Base-by-base conservation (phyloP, 371 early-diverging fungal genomes). In the Mortierella sp. region DNA sequence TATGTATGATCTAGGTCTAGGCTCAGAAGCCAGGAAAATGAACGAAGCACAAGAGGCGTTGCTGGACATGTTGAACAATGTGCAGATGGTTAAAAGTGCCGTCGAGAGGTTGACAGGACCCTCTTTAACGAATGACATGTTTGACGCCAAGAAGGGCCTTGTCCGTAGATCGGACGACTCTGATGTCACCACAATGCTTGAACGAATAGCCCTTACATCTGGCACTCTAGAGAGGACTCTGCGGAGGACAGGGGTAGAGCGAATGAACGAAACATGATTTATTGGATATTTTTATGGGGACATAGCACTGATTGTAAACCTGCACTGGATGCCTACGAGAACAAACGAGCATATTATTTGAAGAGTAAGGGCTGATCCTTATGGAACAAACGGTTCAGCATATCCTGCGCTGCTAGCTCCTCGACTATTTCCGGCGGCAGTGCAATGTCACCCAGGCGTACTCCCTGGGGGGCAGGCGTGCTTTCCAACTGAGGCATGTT, bases 371-470 rank as follows among this genome's bases (percentile, higher is more conserved):
- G 57, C 4, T 52, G 61, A 0, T 51, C 27, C 5, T 27, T 17
- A 39, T 64, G 31, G 14, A 72, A 60, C 42, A 72, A 7, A 8
- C 48, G 28, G 11, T 17, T 43, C n/a, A 48, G 6, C 32, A 46
- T 14, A 9, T 63, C 57, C 8, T 70, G 27, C 0, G 53, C 70
- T 6, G 63, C 57, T 44, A 70, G 14, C 54, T 70, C 71, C 3
- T 37, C 61, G 11, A 46, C 47, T 8, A 72, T 14, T 0, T 46
- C 60, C 6, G 50, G 52, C 1, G 72, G 72, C 30, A 72, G 4
- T 11, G 9, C 11, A n/a, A 72, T 30, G 28, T 50, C 65, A 15
- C 26, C 47, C 6, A 15, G 11, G 39, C 1, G 24, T 24, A 6
- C 39, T 39, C 46, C 24, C 15, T 6, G 19, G 2, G 34, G 21